Evolutionary conservation across 345 rosid genomes (phyloP).

Genomic region (Ceriops decandra): DNA sequence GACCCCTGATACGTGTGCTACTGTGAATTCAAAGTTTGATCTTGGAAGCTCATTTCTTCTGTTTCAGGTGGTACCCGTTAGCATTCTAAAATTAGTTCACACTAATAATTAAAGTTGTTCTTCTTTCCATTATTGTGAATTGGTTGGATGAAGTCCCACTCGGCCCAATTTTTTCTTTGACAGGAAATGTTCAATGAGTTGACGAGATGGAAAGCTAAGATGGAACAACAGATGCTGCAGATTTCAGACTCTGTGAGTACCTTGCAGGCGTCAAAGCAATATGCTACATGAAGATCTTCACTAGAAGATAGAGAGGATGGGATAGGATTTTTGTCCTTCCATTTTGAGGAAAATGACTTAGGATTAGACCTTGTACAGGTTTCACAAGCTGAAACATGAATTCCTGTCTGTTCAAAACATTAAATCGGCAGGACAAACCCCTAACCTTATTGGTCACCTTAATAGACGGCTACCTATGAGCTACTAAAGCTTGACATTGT

Average conservation of each 20-base stretch:
- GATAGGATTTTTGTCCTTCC: constrained; percentile 8
- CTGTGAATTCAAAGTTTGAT: constrained; percentile 49
- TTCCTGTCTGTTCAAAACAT: constrained; percentile 7
- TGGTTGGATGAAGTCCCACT: neutral
- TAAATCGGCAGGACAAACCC: constrained; percentile 4
- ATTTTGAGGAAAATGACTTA: constrained; percentile 7
- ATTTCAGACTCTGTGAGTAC: constrained; percentile 45
- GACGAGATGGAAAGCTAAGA: constrained; percentile 70
- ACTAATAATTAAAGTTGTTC: neutral
- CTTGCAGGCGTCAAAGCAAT: constrained; percentile 46
- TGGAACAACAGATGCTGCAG: constrained; percentile 71
- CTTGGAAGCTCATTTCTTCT: constrained; percentile 39
- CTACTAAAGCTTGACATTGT: neutral
- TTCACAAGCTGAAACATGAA: constrained; percentile 20
- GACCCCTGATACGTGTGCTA: constrained; percentile 65
- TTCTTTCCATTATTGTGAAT: neutral
- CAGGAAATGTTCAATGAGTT: constrained; percentile 75
- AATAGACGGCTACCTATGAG: constrained; percentile 6
- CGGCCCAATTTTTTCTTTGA: constrained; percentile 5
- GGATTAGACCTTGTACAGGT: constrained; percentile 39
- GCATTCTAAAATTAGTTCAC: neutral
- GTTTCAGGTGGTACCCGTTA: constrained; percentile 53
- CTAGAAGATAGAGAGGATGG: constrained; percentile 22
- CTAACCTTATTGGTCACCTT: constrained; percentile 21
- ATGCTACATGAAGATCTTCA: constrained; percentile 12